phyloP scores from a whole-genome alignment of 192 early-diverging fungal genomes.

The Coemansia sp. region DNA sequence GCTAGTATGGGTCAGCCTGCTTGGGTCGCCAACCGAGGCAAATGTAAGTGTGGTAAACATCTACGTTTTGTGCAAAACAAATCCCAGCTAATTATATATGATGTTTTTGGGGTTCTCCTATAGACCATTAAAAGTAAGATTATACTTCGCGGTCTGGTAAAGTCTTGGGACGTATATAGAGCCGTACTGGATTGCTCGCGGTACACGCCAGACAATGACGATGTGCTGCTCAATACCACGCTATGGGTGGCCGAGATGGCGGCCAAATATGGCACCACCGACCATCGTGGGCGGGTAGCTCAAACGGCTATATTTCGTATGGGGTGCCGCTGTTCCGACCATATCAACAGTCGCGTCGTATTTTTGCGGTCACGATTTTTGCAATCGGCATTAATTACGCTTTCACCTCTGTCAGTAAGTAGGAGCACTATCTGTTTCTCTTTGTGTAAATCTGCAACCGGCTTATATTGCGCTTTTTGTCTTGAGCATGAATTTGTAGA shows the following conservation, averaged over 20 bases:
- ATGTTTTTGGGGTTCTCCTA: neutral
- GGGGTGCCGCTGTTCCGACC: constrained; percentile 40
- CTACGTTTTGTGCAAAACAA: neutral
- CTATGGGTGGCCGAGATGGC: constrained; percentile 45
- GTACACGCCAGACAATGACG: constrained; percentile 41
- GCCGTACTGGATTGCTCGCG: constrained; percentile 49
- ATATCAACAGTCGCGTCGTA: constrained; percentile 31
- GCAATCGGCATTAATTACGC: constrained; percentile 36
- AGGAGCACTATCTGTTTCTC: neutral
- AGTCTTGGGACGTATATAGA: constrained; percentile 41
- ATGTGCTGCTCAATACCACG: constrained; percentile 39
- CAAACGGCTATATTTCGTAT: constrained; percentile 45
- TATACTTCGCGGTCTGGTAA: constrained; percentile 37
- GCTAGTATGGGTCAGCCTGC: constrained; percentile 38
- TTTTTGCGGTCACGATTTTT: constrained; percentile 45
- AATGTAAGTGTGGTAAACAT: constrained; percentile 12
- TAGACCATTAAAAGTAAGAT: constrained; percentile 25
- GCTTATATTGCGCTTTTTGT: neutral
- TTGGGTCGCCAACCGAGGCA: constrained; percentile 32
- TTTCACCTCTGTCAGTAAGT: constrained; percentile 42
- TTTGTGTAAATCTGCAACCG: neutral
- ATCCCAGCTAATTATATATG: neutral
- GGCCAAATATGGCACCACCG: constrained; percentile 29
- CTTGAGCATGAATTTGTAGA: constrained; percentile 15
- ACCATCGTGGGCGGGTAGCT: constrained; percentile 32